Base-by-base conservation (phyloP, 805 yeast genomes). In the Barnettozyma sucrosica region DNA sequence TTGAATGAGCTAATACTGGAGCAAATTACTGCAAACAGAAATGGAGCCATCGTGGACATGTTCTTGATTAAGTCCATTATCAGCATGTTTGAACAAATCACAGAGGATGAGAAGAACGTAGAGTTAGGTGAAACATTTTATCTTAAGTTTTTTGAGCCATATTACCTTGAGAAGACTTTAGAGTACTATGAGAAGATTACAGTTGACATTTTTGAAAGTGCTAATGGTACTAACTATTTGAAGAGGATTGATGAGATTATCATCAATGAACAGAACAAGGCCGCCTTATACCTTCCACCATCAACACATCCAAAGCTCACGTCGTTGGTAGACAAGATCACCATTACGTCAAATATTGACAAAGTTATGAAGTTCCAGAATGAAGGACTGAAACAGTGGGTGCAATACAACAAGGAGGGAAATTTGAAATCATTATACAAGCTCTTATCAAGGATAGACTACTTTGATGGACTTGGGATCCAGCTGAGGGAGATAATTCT, bases 61-160 rank as follows among this genome's bases (percentile, higher is more conserved):
- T 74, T 75, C 61, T 62, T 80, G 30, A 74, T 89, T 50, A 80
- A 82, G 53, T 74, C 83, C 26, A 63, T 80, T 9, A 74, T 88
- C 14, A 71, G 70, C 37, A 86, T 90, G 89, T 73, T 87, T 61
- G 93, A 87, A 57, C 67, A 82, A 6, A 65, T 87, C 32, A 65
- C 72, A 5, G 84, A 79, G 48, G 71, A 68, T 46, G 59, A 56
- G n/a, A 55, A 60, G 32, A 58, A 50, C 24, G 32, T 55, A 6
- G 69, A 63, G n/a, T 61, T 66, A 20, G 75, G 77, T 5, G 89
- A 82, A 48, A 81, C 77, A 46, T 83, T 80, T 53, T 89, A 85
- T 58, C 67, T 72, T 23, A 74, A 71, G 18, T 72, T 68, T 38
- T 85, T 89, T 61, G 96, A 88, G 55, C 89, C 88, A 0, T 66